Conservation (phyloP, 2,329 filamentous ascomycete genomes). For the Parastagonospora avenae region DNA sequence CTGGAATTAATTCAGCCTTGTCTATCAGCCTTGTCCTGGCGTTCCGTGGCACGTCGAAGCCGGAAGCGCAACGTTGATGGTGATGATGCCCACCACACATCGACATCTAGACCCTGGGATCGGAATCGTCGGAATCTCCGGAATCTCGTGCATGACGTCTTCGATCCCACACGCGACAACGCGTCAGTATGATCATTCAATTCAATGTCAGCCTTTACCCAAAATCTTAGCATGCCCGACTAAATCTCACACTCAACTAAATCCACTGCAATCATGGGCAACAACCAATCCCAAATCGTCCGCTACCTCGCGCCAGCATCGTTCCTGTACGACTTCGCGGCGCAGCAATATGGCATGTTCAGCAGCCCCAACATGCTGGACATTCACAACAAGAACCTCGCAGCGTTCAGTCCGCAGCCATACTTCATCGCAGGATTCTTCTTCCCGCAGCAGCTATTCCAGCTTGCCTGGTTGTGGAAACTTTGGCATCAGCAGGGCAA, state of each 20-base stretch:
- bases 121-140: too few species aligned
- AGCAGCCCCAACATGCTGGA: slow-evolving; percentile 64
- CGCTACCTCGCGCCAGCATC: slow-evolving; percentile 60
- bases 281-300: slow-evolving; percentile 57
- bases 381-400: slow-evolving; percentile 62
- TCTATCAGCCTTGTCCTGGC: too few species aligned
- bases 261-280: slow-evolving; percentile 50
- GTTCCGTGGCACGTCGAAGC: too few species aligned
- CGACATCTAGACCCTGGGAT: too few species aligned
- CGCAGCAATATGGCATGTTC: slow-evolving; percentile 65
- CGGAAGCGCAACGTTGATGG: neutral
- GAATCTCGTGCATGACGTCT: neutral
- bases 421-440: slow-evolving; percentile 66
- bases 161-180: neutral
- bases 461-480: slow-evolving; percentile 63
- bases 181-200: too few species aligned
- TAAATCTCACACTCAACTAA: neutral
- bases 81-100: neutral
- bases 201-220: neutral
- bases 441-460: slow-evolving; percentile 65
- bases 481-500: slow-evolving; percentile 57
- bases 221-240: neutral
- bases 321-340: slow-evolving; percentile 62
- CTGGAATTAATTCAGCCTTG: too few species aligned
- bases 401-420: slow-evolving; percentile 64